These are phyloP conservation scores for Arxiozyma slooffiae DNA, from an alignment of 1,139 yeast genomes.

Conservation along the genomic window DNA sequence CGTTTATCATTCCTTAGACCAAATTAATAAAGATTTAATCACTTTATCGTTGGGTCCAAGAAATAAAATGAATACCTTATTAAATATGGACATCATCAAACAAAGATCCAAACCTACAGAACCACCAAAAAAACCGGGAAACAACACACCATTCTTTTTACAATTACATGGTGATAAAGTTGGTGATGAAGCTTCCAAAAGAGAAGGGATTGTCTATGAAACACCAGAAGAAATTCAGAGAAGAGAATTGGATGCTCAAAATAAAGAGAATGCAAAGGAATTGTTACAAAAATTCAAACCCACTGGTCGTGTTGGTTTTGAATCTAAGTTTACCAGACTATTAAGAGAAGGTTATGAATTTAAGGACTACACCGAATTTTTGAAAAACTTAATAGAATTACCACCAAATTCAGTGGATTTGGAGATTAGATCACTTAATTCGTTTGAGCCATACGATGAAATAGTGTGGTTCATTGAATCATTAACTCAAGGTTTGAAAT, in stretches of 20 bases:
- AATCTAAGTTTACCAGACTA: slow-evolving; percentile 62
- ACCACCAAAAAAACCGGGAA: slow-evolving; percentile 77
- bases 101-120: slow-evolving; percentile 84
- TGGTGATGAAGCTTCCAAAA: slow-evolving; percentile 59
- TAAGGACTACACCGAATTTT: slow-evolving; percentile 41
- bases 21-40: slow-evolving; percentile 51
- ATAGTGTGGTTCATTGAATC: slow-evolving; percentile 57
- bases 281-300: slow-evolving; percentile 28
- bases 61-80: slow-evolving; percentile 64
- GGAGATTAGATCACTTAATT: slow-evolving; percentile 71
- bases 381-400: slow-evolving; percentile 46
- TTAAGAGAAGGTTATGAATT: slow-evolving; percentile 44
- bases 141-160: slow-evolving; percentile 67
- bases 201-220: slow-evolving; percentile 38
- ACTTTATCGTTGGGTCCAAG: slow-evolving; percentile 75
- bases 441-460: slow-evolving; percentile 49
- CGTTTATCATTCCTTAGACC: slow-evolving; percentile 51
- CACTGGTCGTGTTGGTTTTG: slow-evolving; percentile 39
- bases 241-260: slow-evolving; percentile 11
- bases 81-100: slow-evolving; percentile 75
- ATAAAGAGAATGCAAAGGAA: slow-evolving; percentile 19
- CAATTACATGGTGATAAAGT: slow-evolving; percentile 53
- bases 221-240: slow-evolving; percentile 14
- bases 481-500: slow-evolving; percentile 45
- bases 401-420: slow-evolving; percentile 77